These are phyloP conservation scores for Excoecaria cochinchinensis DNA, from an alignment of 345 rosid genomes.

Conservation along the genomic window DNA sequence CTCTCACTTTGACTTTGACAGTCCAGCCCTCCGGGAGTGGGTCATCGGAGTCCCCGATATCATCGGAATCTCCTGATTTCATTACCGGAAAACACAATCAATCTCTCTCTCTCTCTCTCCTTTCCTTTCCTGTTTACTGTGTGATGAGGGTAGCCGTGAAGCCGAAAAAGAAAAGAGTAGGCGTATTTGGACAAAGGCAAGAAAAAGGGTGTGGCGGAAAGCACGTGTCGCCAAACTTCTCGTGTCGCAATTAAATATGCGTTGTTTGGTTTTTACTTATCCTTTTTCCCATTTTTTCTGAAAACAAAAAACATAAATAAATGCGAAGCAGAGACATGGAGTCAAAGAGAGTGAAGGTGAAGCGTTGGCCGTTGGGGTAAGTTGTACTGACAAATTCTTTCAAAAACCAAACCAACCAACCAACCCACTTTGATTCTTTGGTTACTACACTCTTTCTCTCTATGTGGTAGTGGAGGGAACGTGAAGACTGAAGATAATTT, in stretches of 20 bases:
- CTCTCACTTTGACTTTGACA: conserved; percentile 52
- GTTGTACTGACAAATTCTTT: too few relatives aligned
- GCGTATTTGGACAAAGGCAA: conserved; percentile 14
- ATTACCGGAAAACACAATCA: neutral
- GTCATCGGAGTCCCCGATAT: conserved; percentile 26
- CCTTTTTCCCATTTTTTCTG: too few relatives aligned
- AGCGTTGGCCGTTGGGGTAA: too few relatives aligned
- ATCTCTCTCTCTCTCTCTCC: neutral
- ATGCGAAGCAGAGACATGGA: too few relatives aligned
- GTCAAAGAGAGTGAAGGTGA: too few relatives aligned
- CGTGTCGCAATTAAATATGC: neutral
- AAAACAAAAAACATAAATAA: too few relatives aligned
- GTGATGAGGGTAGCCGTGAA: neutral
- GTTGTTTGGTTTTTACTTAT: too few relatives aligned
- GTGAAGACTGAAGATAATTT: too few relatives aligned
- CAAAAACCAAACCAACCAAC: too few relatives aligned
- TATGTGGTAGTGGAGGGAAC: too few relatives aligned
- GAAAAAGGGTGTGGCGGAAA: conserved; percentile 23
- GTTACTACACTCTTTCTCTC: too few relatives aligned
- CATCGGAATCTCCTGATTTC: conserved; percentile 20
- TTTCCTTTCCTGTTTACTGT: neutral
- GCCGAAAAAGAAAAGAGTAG: neutral
- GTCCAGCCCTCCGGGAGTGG: conserved; percentile 60
- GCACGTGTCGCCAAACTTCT: conserved; percentile 43
- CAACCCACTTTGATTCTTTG: too few relatives aligned